A percentile compares a stretch with the other conserved stretches of the same genome.
These are phyloP conservation scores for Fusarium anguioides DNA, from an alignment of 2,329 filamentous ascomycete species.

Conservation along the genomic window DNA sequence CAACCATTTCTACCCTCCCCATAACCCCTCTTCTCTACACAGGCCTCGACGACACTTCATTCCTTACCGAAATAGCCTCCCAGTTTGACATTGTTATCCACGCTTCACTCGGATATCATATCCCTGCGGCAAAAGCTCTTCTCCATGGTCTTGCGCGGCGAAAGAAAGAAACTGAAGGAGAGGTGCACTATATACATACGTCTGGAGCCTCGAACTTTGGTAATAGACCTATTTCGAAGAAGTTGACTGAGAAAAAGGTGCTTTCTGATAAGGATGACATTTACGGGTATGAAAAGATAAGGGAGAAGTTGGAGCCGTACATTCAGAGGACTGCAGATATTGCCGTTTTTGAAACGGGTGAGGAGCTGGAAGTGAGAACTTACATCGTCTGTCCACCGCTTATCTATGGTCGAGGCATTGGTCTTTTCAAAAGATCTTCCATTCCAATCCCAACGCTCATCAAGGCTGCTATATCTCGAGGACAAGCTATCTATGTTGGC, in stretches of 20 bases:
- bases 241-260: neutral
- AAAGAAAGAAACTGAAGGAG: neutral
- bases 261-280: slow-evolving; percentile 11
- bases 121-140: neutral
- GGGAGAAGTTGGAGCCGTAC: neutral
- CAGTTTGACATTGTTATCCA: slow-evolving; percentile 1
- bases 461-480: neutral
- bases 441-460: slow-evolving; percentile 9
- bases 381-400: slow-evolving; percentile 13
- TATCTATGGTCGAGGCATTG: slow-evolving; percentile 3
- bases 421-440: slow-evolving; percentile 11
- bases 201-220: slow-evolving; percentile 16
- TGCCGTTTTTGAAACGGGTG: neutral
- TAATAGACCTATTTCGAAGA: neutral
- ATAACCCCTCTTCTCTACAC: neutral
- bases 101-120: slow-evolving; percentile 10
- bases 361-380: neutral
- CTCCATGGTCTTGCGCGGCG: neutral
- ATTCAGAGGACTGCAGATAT: slow-evolving; percentile 14
- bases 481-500: neutral
- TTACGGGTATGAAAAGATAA: slow-evolving; percentile 5
- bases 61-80: neutral
- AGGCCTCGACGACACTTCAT: neutral
- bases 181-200: slow-evolving; percentile 11
- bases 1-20: neutral